Evolutionary conservation across 441 rosid species (phyloP), one percentile per base, ranked within the genome.

Genomic region (Gossypium schwendimanii): DNA sequence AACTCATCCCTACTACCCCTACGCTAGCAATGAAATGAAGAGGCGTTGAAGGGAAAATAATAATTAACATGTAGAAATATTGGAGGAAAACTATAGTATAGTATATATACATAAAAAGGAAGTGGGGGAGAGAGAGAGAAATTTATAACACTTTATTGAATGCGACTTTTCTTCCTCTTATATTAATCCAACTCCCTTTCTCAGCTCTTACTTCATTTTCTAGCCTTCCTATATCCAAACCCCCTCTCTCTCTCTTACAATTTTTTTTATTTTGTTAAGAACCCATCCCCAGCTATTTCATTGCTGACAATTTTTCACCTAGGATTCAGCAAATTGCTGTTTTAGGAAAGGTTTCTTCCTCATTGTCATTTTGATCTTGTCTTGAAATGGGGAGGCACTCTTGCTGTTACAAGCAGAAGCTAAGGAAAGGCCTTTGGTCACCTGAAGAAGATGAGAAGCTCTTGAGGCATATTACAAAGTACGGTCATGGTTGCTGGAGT

Each of bases 401-500:
- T 63, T 83, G 85, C 72, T 83, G 85, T 70, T 78, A 76, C 81
- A 85, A 79, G 76, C 88, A 85, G 80, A 85, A 85, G 73, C 84
- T 83, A 12, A 80, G 88, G 78, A 85, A 85, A 76, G 88, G 88
- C n/a, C 79, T 85, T 15, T 85, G 88, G 88, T 85, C 88, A 10
- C 88, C 86, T 6, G 86, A 84, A 58, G 88, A 85, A 53, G 88
- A 85, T 63, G 84, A 81, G 80, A 85, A 85, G 70, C 88, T 85
- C 28, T 61, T 85, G 63, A 79, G 78, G 63, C 76, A 85, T 77
- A 83, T 87, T 70, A 81, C 86, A 28, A 82, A 80, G 71, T 73
- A 77, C 44, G 91, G 91, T 15, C 86, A 78, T 81, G 91, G 88
- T 4, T 87, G 88, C 63, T 87, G 91, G 91, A 83, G 91, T 57